A percentile compares a stretch with the other conserved stretches of the same genome.
Evolutionary conservation across 768 basidiomycete species (phyloP).

Genomic region (Megacollybia marginata): DNA sequence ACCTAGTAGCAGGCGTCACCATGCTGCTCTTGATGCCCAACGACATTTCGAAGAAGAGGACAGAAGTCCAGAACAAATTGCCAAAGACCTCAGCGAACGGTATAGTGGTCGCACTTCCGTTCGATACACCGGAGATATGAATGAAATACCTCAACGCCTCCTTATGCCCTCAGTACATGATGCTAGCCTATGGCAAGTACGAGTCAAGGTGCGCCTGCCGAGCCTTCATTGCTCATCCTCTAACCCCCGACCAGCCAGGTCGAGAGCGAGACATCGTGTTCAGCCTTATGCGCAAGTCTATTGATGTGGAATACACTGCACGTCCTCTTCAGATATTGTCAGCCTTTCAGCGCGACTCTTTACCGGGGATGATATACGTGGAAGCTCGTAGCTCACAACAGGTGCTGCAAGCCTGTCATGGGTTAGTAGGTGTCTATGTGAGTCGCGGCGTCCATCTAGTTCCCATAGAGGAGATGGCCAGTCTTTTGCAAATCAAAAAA

Average conservation of each 20-base stretch:
- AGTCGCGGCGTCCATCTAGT: slow-evolving; percentile 78
- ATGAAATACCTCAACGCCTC: slow-evolving; percentile 84
- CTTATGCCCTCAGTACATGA: slow-evolving; percentile 97
- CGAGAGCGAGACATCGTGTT: slow-evolving; percentile 91
- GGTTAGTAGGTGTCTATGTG: slow-evolving; percentile 89
- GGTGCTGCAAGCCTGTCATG: slow-evolving; percentile 78
- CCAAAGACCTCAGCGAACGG: slow-evolving; percentile 71
- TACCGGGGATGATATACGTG: slow-evolving; percentile 94
- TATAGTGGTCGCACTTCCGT: slow-evolving; percentile 60
- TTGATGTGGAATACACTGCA: slow-evolving; percentile 73
- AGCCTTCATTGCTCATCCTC: neutral
- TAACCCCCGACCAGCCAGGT: slow-evolving; percentile 51
- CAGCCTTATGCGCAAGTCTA: slow-evolving; percentile 89
- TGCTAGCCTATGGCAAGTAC: slow-evolving; percentile 91
- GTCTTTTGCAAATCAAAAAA: slow-evolving; percentile 91
- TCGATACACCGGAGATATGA: slow-evolving; percentile 87
- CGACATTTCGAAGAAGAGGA: slow-evolving; percentile 69
- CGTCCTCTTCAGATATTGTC: slow-evolving; percentile 82
- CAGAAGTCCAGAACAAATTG: slow-evolving; percentile 78
- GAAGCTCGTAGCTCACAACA: slow-evolving; percentile 86
- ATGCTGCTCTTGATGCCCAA: slow-evolving; percentile 60
- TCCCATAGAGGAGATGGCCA: slow-evolving; percentile 97
- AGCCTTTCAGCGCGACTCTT: slow-evolving; percentile 92
- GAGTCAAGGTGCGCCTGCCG: slow-evolving; percentile 64
- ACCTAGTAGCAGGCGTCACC: slow-evolving; percentile 48